Evolutionary conservation across 2,329 filamentous ascomycete genomes (phyloP), one percentile per base, ranked within the genome.

Genomic region (Sarocladium kiliense): DNA sequence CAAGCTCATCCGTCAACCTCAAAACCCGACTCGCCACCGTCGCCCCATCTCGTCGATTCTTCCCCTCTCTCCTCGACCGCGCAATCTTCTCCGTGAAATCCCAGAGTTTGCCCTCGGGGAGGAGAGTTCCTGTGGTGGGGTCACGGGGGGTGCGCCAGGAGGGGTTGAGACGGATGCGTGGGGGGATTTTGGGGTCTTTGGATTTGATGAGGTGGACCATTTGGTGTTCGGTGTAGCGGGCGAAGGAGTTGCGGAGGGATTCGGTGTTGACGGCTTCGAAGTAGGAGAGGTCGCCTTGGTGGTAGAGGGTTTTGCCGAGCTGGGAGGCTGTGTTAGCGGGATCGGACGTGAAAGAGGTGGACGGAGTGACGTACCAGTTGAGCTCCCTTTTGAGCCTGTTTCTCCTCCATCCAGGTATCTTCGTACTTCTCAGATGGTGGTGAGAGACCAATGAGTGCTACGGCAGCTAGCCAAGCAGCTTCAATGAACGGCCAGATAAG

Each of bases 241-340:
- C 79, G 71, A 93, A 97, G 0, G 92, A 88, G 70, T 99, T 99
- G 66, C 94, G 96, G 56, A 99, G 81, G 0, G 92, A 96, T 70
- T 99, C 93, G 64, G 97, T 97, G 77, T 99, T 99, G 60, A 99
- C 93, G 2, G 94, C 92, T 73, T 99, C 94, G 62, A 97, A 97
- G 73, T 99, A 99, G 27, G 88, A 92, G 10, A 99, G 82, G 65
- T 99, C 94, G 55, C 94, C 94, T 74, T 99, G 93, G 68, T 99
- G 93, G 66, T 97, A 99, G 1, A 99, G 79, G 0, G 94, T 97
- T 73, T 99, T 97, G 55, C 94, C 94, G 27, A 97, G 83, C 82
- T 93, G 19, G 21, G 3, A 23, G 63, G 3, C 23, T 2, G 3
- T 37, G 30, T 32, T 12, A 32, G 30, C 12, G 6, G 12, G n/a